Percentiles rank a stretch among this genome's conserved stretches.
Evolutionary conservation across 179 eudicot genomes (phyloP).

Genomic region (Spinacia oleracea): DNA sequence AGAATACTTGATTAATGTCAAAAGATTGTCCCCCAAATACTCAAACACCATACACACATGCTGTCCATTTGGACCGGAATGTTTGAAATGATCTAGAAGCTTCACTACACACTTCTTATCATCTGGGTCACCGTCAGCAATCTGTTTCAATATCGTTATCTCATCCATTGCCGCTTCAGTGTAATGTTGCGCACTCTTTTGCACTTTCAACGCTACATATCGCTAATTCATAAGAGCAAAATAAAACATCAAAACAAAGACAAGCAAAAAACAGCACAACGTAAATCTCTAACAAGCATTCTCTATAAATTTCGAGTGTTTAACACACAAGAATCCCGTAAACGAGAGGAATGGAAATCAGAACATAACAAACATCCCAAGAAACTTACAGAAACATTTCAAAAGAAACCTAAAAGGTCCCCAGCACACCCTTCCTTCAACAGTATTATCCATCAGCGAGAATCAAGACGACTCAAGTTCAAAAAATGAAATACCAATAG

Average conservation of each 20-base stretch:
- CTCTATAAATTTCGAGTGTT: neutral
- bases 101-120: constrained; percentile 92
- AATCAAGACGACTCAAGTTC: neutral
- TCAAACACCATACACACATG: constrained; percentile 99
- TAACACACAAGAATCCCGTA: neutral
- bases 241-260: neutral
- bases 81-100: constrained; percentile 92
- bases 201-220: constrained; percentile 89
- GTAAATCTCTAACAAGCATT: neutral
- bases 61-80: constrained; percentile 94
- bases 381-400: neutral
- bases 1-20: constrained; percentile 78
- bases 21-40: constrained; percentile 93
- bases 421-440: neutral
- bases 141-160: constrained; percentile 78
- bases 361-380: neutral
- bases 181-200: constrained; percentile 94
- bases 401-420: neutral
- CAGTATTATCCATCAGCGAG: neutral
- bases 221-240: constrained; percentile 36
- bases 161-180: constrained; percentile 98
- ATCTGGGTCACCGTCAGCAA: constrained; percentile 87
- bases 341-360: neutral
- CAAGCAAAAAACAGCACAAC: neutral
- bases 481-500: neutral